Base-by-base conservation (phyloP, 495 filamentous ascomycete species). In the Penicillium ochrochloron region DNA sequence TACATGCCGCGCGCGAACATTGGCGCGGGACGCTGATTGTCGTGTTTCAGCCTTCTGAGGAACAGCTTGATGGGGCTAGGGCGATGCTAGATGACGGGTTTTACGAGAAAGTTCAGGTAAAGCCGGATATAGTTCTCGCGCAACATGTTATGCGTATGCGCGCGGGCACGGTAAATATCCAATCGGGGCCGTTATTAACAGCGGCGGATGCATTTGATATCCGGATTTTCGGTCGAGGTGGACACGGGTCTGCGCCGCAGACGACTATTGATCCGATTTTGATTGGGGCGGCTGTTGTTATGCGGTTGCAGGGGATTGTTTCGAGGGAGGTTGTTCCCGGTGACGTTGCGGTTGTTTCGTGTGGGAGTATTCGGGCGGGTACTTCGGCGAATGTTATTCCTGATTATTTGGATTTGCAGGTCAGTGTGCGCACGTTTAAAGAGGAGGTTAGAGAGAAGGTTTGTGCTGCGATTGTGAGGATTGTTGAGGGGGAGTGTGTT, bases 41-140 rank as follows among this genome's bases (percentile, higher is more conserved):
- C 41, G 66, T 86, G 19, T 90, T 90, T 72, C 88, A 90, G 67
- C 86, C 88, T 0, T 78, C 81, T 0, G 86, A 89, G 66, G 88
- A 90, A 67, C 70, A 75, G 3, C 76, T 77, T n/a, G 72, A 70
- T 0, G 88, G 88, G 0, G 87, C 87, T 1, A 74, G 78, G 65
- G 81, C 82, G 0, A 90, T 90, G 87, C 72, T 90, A 1, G 78
- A 84, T 37, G 87, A 88, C 62, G 87, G 85, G 0, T 69, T 90
- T 7, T 90, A 88, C 65, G 76, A 82, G 17, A 71, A 82, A 17
- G 66, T 76, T 21, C 68, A 27, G 25, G 25, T 70, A 0, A 73
- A 71, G 44, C 88, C 87, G 8, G 85, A 88, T 63, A 62, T 87
- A 11, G 80, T 85, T 0, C 73, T 90, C 19, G 84, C 85, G 8